phyloP scores from a whole-genome alignment of 1,284 basidiomycete genomes.

The Microbotryum silenes-acaulis region DNA sequence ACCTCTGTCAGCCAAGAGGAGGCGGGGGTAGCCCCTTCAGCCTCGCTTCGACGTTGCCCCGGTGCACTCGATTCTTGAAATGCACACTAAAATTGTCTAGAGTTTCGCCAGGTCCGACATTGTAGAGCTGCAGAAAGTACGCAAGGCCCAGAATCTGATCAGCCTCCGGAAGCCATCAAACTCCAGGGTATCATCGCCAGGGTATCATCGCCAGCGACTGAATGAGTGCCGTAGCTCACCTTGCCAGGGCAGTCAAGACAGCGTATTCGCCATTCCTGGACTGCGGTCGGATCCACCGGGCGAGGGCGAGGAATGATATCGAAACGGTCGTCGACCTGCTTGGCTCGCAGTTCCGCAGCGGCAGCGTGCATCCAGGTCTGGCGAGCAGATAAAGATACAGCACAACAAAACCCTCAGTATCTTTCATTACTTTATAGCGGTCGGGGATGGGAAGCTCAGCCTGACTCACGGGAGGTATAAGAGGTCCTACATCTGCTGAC shows the following conservation, averaged over 20 bases:
- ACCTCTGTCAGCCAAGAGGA: no score
- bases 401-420: no score
- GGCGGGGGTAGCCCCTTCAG: conserved; percentile 11
- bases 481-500: no score
- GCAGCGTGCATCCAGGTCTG: conserved; percentile 41
- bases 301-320: conserved; percentile 54
- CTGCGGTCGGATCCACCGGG: conserved; percentile 47
- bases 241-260: conserved; percentile 92
- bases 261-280: conserved; percentile 82
- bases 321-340: conserved; percentile 76
- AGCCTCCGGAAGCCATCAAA: background rate
- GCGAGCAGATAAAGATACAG: no score
- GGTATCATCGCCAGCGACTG: background rate
- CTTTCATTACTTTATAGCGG: no score
- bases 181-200: background rate
- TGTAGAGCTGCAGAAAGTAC: conserved; percentile 62
- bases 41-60: conserved; percentile 50
- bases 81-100: conserved; percentile 90
- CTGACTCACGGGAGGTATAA: no score
- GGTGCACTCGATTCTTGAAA: conserved; percentile 66
- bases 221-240: conserved; percentile 45
- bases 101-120: conserved; percentile 81
- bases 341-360: conserved; percentile 56
- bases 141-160: background rate
- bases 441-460: background rate